Evolutionary conservation across 345 rosid species (phyloP), one percentile per base, ranked within the genome.

Genomic region (Lepidium africanum): DNA sequence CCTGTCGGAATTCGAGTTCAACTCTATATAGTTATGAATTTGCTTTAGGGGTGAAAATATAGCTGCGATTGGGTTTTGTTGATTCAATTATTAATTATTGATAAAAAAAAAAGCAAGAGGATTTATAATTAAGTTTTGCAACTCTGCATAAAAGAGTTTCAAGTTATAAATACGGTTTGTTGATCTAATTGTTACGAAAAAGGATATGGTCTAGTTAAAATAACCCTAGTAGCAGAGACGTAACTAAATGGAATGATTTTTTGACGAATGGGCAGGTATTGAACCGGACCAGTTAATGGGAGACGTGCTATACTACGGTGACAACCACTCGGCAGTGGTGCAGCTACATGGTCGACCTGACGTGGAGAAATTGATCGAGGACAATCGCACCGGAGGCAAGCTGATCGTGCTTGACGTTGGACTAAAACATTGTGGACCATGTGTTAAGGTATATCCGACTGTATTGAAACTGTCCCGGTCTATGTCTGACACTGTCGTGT

Each of bases 401-500:
- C 85, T 90, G 77, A 60, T 90, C 10, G 97, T 88, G 47, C 87
- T 93, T 2, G 98, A 93, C 41, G 96, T 93, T 4, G 97, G 98
- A 17, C 79, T 90, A 51, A 93, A 90, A 65, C 92, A 90, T 5
- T 90, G 92, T 36, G 97, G 97, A 11, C 98, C 98, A 0, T 93
- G 98, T 70, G 98, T 93, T 36, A 90, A 93, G 75, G 98, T 93
- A 15, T 93, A 93, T 63, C 98, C 98, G 38, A 87, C 96, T 40
- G 96, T 88, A 54, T 1, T 87, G 3, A 93, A 88, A 69, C 71
- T 93, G 72, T 90, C 98, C 10, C 78, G 82, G 65, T 87, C 85
- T 72, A 90, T 93, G 97, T 5, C 78, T 3, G 96, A 88, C 14
- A 57, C 86, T 1, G 94, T 74, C 60, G 92, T 83, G 65, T 93